Base-by-base conservation (phyloP, 805 yeast genomes). In the Starmerella powellii region DNA sequence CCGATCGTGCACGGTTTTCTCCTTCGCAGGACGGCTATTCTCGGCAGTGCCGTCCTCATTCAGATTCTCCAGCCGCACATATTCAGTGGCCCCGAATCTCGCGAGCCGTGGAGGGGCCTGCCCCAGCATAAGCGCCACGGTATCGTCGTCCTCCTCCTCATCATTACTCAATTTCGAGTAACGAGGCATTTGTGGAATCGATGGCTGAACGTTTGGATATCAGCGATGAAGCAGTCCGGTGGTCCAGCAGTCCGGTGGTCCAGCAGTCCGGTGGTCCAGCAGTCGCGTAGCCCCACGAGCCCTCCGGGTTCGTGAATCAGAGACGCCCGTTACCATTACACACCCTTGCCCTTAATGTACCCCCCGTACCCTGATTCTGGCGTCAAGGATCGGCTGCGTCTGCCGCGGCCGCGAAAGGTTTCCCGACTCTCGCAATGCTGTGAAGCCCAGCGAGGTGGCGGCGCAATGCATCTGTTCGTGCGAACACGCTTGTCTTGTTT, bases 61-160 rank as follows among this genome's bases (percentile, higher is more conserved):
- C 13, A 54, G 44, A 19, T 49, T 47, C 8, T 54, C 54, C 8
- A 54, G 41, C 21, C 38, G 46, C 12, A 54, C 44, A 29, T 50
- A 49, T 28, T 50, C 55, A 17, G 39, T 33, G 8, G 37, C 29
- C n/a, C 45, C 44, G 37, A 46, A 43, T 19, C 42, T 21, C 11
- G 46, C 24, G 24, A 42, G 41, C 19, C 50, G 45, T 10, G 52
- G 48, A 2, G 38, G 41, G 8, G 31, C 29, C 18, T 40, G 52
- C 35, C 51, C 50, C 35, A 41, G 37, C 30, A 51, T 47, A 34
- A 51, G 39, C 16, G 51, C 51, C 8, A 51, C 50, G 17, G 45
- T 33, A 30, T 51, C 55, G n/a, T 48, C 55, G 28, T 49, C 56
- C 13, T 32, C 45, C 34, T 24, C 48, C 24, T 24, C 43, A 31